Evolutionary conservation across 176 grass and related monocot genomes (phyloP), one percentile per base, ranked within the genome.

Genomic region (Triticum monococcum): DNA sequence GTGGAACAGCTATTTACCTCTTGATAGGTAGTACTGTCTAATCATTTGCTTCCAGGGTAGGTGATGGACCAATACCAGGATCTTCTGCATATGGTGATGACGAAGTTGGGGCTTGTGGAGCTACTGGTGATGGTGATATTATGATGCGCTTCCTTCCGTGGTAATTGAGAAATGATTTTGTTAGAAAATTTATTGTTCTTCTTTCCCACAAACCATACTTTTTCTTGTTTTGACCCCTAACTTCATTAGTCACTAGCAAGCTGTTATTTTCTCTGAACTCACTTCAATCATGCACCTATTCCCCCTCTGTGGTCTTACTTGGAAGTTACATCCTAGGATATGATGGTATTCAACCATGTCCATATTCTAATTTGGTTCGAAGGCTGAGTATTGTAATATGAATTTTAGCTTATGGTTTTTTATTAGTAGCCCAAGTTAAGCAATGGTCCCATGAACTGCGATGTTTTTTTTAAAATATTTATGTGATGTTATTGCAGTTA

Each of bases 101-200:
- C 71, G 96, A 94, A 81, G 87, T 92, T 41, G 96, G 93, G 65
- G 93, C 96, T 23, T 98, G 96, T 91, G 92, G 93, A 83, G 93
- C 93, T 81, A 92, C 91, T 48, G 96, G 96, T 78, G 93, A 98
- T 87, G 96, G 96, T 78, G 96, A 98, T 91, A 81, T 98, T 24
- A 98, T 98, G 96, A 98, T 98, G 93, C 96, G 90, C 70, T 96
- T 96, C 77, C 88, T 98, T 90, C 93, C 93, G 38, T 98, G 93
- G 96, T 98, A 98, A 79, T 74, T 30, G 38, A 61, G 62, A 71
- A 66, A 66, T 66, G 7, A 41, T 7, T 84, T 45, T 2, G 5
- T 38, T 78, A 57, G 5, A 17, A 89, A 57, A 6, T 66, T 3
- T 75, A 2, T 65, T 76, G 9, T 14, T 43, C 8, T 12, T 33